These are phyloP conservation scores for Apiospora arundinis DNA, from an alignment of 2,329 filamentous ascomycete genomes.

Conservation along the genomic window DNA sequence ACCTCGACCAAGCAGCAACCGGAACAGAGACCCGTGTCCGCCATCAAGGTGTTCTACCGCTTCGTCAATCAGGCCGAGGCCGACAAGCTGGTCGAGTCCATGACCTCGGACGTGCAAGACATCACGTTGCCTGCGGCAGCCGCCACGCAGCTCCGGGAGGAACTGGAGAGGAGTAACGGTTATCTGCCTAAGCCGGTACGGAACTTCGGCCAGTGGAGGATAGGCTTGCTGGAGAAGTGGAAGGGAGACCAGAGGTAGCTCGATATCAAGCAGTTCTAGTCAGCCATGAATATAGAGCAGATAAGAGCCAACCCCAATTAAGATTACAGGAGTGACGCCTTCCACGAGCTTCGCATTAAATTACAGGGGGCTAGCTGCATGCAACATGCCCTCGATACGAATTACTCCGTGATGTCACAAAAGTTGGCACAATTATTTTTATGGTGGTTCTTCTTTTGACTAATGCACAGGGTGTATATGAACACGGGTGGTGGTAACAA, in stretches of 20 bases:
- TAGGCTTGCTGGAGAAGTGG: conserved; percentile 67
- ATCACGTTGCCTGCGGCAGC: conserved; percentile 59
- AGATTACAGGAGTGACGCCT: not conserved
- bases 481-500: conserved; percentile 58
- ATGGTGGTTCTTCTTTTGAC: conserved; percentile 47
- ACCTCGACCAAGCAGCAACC: conserved; percentile 44
- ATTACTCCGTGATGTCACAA: not conserved
- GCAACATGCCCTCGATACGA: not conserved
- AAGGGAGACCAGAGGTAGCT: conserved; percentile 29
- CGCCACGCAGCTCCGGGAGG: conserved; percentile 50
- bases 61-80: conserved; percentile 51
- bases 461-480: conserved; percentile 68
- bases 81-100: conserved; percentile 54
- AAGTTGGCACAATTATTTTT: not conserved
- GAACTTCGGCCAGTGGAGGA: conserved; percentile 69
- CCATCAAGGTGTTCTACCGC: conserved; percentile 61
- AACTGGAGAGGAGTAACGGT: conserved; percentile 54
- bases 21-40: conserved; percentile 36
- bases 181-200: conserved; percentile 63
- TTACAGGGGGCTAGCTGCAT: not conserved
- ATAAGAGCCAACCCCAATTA: not conserved
- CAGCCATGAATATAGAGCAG: not conserved
- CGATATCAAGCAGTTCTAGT: not conserved
- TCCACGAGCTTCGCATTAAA: not conserved
- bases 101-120: conserved; percentile 65